Evolutionary conservation across 106 monocot species (phyloP).

Genomic region (Cymbidium sinense): DNA sequence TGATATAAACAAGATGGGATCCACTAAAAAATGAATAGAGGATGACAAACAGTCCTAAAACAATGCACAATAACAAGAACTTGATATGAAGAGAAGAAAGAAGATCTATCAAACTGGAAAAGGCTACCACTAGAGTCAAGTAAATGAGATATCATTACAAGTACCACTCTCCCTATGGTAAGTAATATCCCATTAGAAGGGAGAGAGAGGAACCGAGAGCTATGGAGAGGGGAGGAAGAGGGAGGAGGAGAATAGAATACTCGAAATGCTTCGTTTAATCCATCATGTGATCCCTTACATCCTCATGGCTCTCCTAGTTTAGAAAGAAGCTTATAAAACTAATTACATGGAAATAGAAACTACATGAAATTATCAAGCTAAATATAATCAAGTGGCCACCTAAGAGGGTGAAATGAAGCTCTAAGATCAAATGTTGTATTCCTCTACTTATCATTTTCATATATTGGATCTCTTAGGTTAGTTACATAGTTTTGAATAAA

Average conservation of each 20-base stretch:
- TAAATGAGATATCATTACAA: too few relatives aligned
- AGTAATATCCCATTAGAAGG: neutral
- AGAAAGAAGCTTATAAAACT: neutral
- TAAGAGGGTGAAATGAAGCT: neutral
- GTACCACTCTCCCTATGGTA: too few relatives aligned
- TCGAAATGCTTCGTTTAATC: neutral
- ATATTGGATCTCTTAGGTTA: neutral
- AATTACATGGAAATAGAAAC: neutral
- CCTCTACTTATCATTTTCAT: neutral
- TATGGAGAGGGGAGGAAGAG: neutral
- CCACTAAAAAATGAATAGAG: neutral
- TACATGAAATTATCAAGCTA: neutral
- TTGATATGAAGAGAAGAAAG: neutral
- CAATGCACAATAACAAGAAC: neutral
- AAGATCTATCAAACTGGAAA: neutral
- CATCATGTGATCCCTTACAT: neutral
- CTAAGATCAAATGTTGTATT: too few relatives aligned
- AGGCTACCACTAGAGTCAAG: too few relatives aligned
- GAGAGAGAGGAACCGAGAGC: neutral
- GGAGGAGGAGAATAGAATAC: neutral
- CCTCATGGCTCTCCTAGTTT: neutral
- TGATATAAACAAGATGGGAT: neutral
- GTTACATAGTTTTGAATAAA: neutral
- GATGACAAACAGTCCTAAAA: neutral
- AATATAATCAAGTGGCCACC: neutral